Evolutionary conservation across 345 rosid species (phyloP).

Genomic region (Turritis glabra): DNA sequence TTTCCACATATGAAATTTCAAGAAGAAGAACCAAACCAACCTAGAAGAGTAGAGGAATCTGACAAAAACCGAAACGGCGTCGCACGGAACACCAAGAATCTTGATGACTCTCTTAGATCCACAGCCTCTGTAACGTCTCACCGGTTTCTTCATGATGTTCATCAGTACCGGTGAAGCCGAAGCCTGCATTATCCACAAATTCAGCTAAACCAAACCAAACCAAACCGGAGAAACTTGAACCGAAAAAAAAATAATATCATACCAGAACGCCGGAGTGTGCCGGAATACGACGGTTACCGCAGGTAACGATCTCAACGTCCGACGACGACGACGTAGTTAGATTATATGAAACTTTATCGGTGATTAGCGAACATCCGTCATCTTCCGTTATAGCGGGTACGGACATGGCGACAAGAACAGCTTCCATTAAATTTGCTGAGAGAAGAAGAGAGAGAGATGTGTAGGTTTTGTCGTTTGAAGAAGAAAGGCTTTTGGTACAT

Average conservation of each 20-base stretch:
- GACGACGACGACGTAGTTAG: slow-evolving; percentile 26
- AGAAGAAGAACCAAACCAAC: slow-evolving; percentile 40
- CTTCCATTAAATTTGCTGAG: slow-evolving; percentile 22
- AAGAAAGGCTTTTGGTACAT: slow-evolving; percentile 7
- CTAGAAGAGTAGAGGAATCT: slow-evolving; percentile 66
- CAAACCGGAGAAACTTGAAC: background rate
- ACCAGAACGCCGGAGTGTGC: slow-evolving; percentile 75
- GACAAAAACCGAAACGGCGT: slow-evolving; percentile 70
- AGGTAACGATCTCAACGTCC: slow-evolving; percentile 68
- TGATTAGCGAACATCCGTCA: slow-evolving; percentile 25
- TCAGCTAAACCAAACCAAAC: background rate
- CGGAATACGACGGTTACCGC: slow-evolving; percentile 70
- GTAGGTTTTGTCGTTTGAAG: slow-evolving; percentile 3
- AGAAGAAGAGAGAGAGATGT: slow-evolving; percentile 1
- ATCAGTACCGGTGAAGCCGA: slow-evolving; percentile 71
- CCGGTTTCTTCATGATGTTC: slow-evolving; percentile 57
- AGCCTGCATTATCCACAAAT: slow-evolving; percentile 43
- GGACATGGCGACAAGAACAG: slow-evolving; percentile 12
- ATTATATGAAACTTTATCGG: slow-evolving; percentile 14
- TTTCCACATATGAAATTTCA: background rate
- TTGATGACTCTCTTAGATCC: slow-evolving; percentile 51
- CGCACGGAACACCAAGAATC: slow-evolving; percentile 81
- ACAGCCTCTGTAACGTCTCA: slow-evolving; percentile 53
- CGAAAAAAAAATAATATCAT: background rate
- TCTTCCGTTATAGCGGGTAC: slow-evolving; percentile 15